Percentiles rank a stretch among this genome's conserved stretches.
phyloP scores from a whole-genome alignment of 1,284 basidiomycete genomes.

The Macrocybe sp. region DNA sequence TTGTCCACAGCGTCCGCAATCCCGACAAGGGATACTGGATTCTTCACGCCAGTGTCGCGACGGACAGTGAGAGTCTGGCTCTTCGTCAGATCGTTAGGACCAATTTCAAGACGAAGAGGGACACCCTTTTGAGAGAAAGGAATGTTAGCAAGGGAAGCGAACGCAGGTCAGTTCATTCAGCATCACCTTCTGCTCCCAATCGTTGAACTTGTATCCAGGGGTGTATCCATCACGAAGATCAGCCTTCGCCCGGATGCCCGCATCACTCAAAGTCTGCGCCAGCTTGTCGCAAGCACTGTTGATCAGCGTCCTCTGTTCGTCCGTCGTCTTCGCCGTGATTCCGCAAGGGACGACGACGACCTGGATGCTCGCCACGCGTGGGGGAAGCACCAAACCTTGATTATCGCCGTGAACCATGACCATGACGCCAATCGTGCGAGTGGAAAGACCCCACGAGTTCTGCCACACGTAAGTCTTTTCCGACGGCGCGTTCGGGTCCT shows the following conservation, averaged over 20 bases:
- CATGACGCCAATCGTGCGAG: constrained; percentile 97
- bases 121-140: constrained; percentile 62
- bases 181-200: constrained; percentile 93
- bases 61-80: constrained; percentile 82
- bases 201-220: constrained; percentile 98
- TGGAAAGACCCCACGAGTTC: constrained; percentile 98
- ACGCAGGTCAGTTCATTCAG: constrained; percentile 7
- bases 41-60: constrained; percentile 83
- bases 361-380: constrained; percentile 90
- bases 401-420: constrained; percentile 99
- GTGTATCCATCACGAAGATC: constrained; percentile 96
- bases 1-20: constrained; percentile 55
- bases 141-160: constrained; percentile 3
- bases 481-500: constrained; percentile 79
- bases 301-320: constrained; percentile 68
- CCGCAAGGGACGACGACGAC: constrained; percentile 93
- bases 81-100: constrained; percentile 89
- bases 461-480: constrained; percentile 92
- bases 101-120: constrained; percentile 94
- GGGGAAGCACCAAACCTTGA: constrained; percentile 94
- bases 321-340: constrained; percentile 78
- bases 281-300: constrained; percentile 77
- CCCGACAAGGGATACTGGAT: constrained; percentile 64
- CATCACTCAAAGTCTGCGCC: constrained; percentile 64
- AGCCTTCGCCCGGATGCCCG: constrained; percentile 81